Base-by-base conservation (phyloP, 1,139 yeast species). In the Nadsonia starkeyi-henricii region DNA sequence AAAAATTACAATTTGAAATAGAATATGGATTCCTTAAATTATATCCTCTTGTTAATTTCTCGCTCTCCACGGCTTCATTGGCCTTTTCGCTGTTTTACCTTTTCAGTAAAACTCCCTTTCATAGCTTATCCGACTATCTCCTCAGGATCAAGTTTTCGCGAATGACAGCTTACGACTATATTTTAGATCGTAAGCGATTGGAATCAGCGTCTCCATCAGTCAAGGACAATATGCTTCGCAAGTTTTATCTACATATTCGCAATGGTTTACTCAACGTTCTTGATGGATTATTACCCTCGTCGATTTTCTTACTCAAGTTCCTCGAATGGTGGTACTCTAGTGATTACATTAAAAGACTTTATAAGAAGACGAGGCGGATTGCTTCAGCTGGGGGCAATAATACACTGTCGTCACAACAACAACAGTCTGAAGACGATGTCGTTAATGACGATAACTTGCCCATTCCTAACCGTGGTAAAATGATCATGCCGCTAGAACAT, bases 251-350 rank as follows among this genome's bases (percentile, higher is more conserved):
- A 45, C 51, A 41, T 41, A 39, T 52, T 28, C 54, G 51, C 3
- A 48, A 48, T 77, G 1, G 48, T 13, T 46, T 55, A 7, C 53
- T 59, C 17, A 49, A 58, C 2, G 56, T 55, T 0, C 54, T 62
- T 36, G 55, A 64, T 15, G 63, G 66, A 46, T 70, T 84, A 33
- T 78, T 91, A 66, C 97, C 97, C 0, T 74, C 84, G 0, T 85
- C 95, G 2, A 83, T 91, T 52, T 89, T 91, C 62, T 62, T 83
- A 37, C 72, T 91, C 54, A 86, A 88, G 64, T 86, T 91, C 57
- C 72, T 88, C 48, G 97, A 91, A 63, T 89, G 97, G 97, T 89
- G 96, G 95, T 80, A 81, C 53, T 77, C 85, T 44, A 79, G 89
- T 18, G 86, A 84, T 54, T 75, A 86, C 58, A 81, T 86, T 1